These are phyloP conservation scores for Phytopythium sindhum DNA, from an alignment of 352 stramenopile genomes.

Conservation along the genomic window DNA sequence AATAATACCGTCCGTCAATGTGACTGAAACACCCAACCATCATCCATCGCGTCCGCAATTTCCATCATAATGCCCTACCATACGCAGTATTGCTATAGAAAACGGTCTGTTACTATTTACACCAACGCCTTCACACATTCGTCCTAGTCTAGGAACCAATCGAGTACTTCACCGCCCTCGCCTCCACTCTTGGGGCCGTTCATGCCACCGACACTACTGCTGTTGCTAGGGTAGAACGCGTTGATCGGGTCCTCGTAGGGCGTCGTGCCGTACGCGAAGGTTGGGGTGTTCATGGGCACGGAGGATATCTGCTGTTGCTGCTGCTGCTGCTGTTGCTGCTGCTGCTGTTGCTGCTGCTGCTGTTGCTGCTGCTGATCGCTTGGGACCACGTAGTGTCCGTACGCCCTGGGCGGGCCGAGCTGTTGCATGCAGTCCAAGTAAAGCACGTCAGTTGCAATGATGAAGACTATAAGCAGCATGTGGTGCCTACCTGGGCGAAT, in stretches of 20 bases:
- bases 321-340: no score
- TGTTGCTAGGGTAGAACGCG: neutral
- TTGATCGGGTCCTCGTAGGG: neutral
- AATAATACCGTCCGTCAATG: no score
- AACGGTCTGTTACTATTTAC: neutral
- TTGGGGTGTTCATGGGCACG: neutral
- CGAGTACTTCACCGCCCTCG: neutral
- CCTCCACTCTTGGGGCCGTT: no score
- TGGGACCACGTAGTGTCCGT: neutral
- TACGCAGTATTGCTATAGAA: no score
- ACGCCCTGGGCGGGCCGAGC: neutral
- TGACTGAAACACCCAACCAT: no score
- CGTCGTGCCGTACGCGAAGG: neutral
- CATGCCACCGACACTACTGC: no score
- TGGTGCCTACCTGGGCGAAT: conserved; percentile 14
- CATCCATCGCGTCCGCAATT: no score
- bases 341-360: no score
- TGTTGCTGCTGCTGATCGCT: neutral
- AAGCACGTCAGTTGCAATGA: neutral
- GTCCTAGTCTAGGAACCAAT: neutral
- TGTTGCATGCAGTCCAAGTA: neutral
- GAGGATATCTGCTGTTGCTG: neutral
- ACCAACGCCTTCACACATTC: neutral
- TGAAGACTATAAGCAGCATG: neutral
- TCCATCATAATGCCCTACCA: no score